phyloP scores from a whole-genome alignment of 805 yeast species.

The Starmerella riodocensis region DNA sequence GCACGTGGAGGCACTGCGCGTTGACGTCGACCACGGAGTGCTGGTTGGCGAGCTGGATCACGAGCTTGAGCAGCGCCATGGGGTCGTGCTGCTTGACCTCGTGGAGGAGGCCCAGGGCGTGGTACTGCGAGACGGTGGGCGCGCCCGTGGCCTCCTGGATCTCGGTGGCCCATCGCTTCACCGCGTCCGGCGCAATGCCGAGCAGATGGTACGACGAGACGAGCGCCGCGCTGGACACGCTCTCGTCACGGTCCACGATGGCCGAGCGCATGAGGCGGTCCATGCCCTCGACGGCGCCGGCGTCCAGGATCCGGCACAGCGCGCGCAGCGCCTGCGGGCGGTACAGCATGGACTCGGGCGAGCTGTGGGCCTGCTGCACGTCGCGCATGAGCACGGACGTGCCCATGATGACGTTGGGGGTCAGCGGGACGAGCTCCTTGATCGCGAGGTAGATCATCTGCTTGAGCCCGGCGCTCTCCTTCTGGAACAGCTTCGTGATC shows the following conservation, averaged over 20 bases:
- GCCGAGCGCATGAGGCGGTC: slow-evolving; percentile 88
- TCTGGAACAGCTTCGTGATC: slow-evolving; percentile 87
- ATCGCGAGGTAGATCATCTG: slow-evolving; percentile 89
- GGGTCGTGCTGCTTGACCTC: slow-evolving; percentile 80
- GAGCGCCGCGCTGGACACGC: slow-evolving; percentile 85
- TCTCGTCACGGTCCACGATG: slow-evolving; percentile 79
- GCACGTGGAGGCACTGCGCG: slow-evolving; percentile 73
- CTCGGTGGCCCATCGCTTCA: slow-evolving; percentile 87
- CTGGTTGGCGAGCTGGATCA: slow-evolving; percentile 55
- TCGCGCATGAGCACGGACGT: slow-evolving; percentile 97
- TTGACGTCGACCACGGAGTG: slow-evolving; percentile 59
- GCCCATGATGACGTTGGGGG: slow-evolving; percentile 92
- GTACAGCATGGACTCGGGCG: slow-evolving; percentile 35
- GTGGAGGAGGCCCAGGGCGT: slow-evolving; percentile 83
- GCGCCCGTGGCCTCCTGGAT: slow-evolving; percentile 78
- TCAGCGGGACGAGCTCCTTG: slow-evolving; percentile 72
- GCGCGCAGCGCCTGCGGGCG: slow-evolving; percentile 94
- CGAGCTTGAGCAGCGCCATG: slow-evolving; percentile 84
- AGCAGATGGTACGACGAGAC: slow-evolving; percentile 80
- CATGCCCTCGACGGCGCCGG: slow-evolving; percentile 71
- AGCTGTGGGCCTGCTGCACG: slow-evolving; percentile 57
- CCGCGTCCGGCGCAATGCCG: slow-evolving; percentile 82
- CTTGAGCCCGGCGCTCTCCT: slow-evolving; percentile 70
- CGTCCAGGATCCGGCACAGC: slow-evolving; percentile 76
- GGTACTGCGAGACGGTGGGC: slow-evolving; percentile 71